A percentile compares a stretch with the other conserved stretches of the same genome.
These are phyloP conservation scores for Saccharomycopsis sp. DNA, from an alignment of 805 yeast species.

Conservation along the genomic window DNA sequence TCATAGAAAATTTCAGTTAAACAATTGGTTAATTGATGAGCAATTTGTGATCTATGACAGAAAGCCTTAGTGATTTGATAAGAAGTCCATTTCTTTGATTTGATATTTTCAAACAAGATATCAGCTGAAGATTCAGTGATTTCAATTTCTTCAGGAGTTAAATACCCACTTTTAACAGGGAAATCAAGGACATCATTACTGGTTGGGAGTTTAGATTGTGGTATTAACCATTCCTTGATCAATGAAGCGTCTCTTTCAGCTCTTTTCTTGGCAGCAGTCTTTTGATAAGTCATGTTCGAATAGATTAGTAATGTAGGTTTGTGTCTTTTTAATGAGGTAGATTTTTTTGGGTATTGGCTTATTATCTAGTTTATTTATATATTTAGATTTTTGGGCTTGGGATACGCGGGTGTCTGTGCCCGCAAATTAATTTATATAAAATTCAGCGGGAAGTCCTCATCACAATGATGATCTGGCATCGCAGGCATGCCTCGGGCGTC, in stretches of 20 bases:
- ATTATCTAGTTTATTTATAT: too few species aligned
- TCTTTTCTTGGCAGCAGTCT: constrained; percentile 36
- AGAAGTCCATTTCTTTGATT: constrained; percentile 33
- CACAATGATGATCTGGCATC: not conserved
- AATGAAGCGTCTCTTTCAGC: constrained; percentile 37
- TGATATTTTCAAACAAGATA: constrained; percentile 28
- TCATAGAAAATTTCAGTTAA: constrained; percentile 39
- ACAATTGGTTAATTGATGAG: constrained; percentile 45
- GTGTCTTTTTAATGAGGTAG: too few species aligned
- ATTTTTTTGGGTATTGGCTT: too few species aligned
- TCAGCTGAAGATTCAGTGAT: constrained; percentile 33
- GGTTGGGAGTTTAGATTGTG: constrained; percentile 29
- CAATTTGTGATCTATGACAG: constrained; percentile 52
- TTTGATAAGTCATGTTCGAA: constrained; percentile 27
- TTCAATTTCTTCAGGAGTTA: constrained; percentile 31
- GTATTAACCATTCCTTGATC: constrained; percentile 39
- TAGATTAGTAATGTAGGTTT: too few species aligned
- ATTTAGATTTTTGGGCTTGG: too few species aligned
- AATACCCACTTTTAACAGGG: constrained; percentile 32
- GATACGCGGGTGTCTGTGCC: too few species aligned
- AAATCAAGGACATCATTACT: constrained; percentile 33
- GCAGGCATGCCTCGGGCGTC: not conserved
- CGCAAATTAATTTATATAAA: too few species aligned
- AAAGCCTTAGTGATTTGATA: constrained; percentile 47
- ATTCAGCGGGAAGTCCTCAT: not conserved